phyloP scores from a whole-genome alignment of 768 basidiomycete species.

The Collybiopsis confluens region DNA sequence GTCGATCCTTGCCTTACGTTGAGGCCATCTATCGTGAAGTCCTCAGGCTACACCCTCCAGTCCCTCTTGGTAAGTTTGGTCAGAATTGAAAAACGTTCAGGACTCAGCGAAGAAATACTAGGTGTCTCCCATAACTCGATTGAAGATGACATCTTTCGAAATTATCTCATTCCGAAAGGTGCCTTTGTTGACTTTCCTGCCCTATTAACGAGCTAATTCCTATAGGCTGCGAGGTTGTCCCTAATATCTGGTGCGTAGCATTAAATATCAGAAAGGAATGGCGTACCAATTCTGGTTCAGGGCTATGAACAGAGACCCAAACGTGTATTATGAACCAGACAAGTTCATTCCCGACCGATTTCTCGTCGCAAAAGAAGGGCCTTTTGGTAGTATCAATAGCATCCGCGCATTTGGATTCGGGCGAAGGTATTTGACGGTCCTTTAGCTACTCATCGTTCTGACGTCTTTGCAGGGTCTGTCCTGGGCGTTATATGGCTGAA shows the following conservation, averaged over 20 bases:
- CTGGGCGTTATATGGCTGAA: conserved; percentile 4
- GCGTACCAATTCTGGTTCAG: conserved; percentile 2
- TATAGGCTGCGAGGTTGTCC: not conserved
- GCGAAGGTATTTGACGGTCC: not conserved
- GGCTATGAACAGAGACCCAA: conserved; percentile 21
- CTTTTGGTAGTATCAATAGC: not conserved
- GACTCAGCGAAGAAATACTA: not conserved
- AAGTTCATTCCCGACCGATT: conserved; percentile 16
- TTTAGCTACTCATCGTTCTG: not conserved
- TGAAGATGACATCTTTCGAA: not conserved
- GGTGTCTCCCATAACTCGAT: not conserved
- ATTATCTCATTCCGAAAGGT: conserved; percentile 4
- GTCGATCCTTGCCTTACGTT: conserved; percentile 1
- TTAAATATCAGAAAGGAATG: not conserved
- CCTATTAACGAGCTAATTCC: not conserved
- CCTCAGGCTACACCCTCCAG: not conserved
- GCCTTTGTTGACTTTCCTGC: no score
- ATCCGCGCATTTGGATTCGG: not conserved
- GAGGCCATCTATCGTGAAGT: conserved; percentile 2
- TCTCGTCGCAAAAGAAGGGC: conserved; percentile 7
- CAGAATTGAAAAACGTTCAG: not conserved
- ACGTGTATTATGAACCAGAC: conserved; percentile 18
- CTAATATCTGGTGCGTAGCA: not conserved
- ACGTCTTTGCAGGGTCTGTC: not conserved
- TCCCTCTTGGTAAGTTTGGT: not conserved